A percentile compares a stretch with the other conserved stretches of the same genome.
phyloP scores from a whole-genome alignment of 495 filamentous ascomycete genomes.

The Mycothermus thermophilus region DNA sequence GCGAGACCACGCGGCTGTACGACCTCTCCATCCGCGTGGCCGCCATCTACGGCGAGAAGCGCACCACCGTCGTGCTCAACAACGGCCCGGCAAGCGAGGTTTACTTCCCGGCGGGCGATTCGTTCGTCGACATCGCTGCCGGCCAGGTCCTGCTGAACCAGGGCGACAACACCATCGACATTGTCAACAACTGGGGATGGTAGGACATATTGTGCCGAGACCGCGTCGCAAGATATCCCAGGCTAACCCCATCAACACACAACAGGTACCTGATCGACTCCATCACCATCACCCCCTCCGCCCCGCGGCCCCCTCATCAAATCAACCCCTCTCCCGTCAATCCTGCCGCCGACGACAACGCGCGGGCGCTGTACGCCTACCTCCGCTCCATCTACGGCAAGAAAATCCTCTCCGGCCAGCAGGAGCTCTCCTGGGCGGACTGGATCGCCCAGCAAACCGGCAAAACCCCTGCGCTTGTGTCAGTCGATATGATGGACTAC shows the following conservation, averaged over 20 bases:
- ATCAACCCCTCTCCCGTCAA: conserved; percentile 22
- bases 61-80: conserved; percentile 28
- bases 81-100: conserved; percentile 27
- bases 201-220: conserved; percentile 1
- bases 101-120: conserved; percentile 15
- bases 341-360: conserved; percentile 11
- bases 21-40: conserved; percentile 27
- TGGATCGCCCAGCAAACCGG: conserved; percentile 29
- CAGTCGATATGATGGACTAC: conserved; percentile 36
- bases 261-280: conserved; percentile 27
- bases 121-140: conserved; percentile 19
- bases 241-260: background rate
- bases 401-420: conserved; percentile 35
- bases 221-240: background rate
- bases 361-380: conserved; percentile 21
- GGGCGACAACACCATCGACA: conserved; percentile 29
- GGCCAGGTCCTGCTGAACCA: conserved; percentile 31
- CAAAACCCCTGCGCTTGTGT: conserved; percentile 32
- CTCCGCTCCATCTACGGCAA: conserved; percentile 31
- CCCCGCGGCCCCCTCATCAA: conserved; percentile 23
- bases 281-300: conserved; percentile 24
- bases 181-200: conserved; percentile 36
- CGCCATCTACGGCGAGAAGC: conserved; percentile 31
- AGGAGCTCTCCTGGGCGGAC: conserved; percentile 23
- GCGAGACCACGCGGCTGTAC: conserved; percentile 20